A percentile compares a stretch with the other conserved stretches of the same genome.
These are phyloP conservation scores for Huntiella bhutanensis DNA, from an alignment of 2,329 filamentous ascomycete genomes.

Conservation along the genomic window DNA sequence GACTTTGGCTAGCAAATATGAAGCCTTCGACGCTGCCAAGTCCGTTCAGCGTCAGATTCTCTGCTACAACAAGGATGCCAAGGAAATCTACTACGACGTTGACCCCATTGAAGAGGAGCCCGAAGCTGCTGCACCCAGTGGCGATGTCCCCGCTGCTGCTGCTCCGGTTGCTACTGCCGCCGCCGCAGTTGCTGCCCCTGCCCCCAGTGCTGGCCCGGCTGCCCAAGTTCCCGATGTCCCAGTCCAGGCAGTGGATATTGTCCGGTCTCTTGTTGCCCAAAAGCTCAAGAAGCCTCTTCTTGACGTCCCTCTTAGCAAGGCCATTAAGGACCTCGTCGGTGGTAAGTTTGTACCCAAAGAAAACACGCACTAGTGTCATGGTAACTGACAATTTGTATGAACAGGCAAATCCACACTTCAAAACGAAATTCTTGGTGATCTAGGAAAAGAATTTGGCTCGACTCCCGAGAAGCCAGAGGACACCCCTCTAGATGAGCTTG, in stretches of 20 bases:
- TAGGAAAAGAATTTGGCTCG: constrained; percentile 95
- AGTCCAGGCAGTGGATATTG: constrained; percentile 73
- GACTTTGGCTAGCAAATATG: constrained; percentile 90
- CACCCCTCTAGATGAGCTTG: constrained; percentile 84
- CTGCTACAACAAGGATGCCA: constrained; percentile 98
- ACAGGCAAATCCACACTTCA: constrained; percentile 93
- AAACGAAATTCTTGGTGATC: constrained; percentile 93
- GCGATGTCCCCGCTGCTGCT: constrained; percentile 31
- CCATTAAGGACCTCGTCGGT: constrained; percentile 95
- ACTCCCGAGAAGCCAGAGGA: constrained; percentile 98
- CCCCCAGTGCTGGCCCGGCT: constrained; percentile 66
- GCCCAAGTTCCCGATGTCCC: constrained; percentile 72
- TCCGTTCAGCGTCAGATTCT: constrained; percentile 94
- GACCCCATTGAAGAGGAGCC: constrained; percentile 87
- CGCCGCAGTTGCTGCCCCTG: constrained; percentile 35
- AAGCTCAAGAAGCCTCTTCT: constrained; percentile 88
- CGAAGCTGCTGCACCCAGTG: constrained; percentile 34
- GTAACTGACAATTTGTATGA: background rate
- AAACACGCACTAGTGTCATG: background rate
- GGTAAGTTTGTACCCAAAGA: constrained; percentile 36
- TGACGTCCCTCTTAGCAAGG: constrained; percentile 84
- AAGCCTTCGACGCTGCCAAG: constrained; percentile 93
- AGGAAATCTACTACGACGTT: constrained; percentile 98
- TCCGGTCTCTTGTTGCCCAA: constrained; percentile 78
- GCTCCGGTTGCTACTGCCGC: constrained; percentile 35